phyloP scores from a whole-genome alignment of 106 monocot genomes.

The Amphibolis antarctica region DNA sequence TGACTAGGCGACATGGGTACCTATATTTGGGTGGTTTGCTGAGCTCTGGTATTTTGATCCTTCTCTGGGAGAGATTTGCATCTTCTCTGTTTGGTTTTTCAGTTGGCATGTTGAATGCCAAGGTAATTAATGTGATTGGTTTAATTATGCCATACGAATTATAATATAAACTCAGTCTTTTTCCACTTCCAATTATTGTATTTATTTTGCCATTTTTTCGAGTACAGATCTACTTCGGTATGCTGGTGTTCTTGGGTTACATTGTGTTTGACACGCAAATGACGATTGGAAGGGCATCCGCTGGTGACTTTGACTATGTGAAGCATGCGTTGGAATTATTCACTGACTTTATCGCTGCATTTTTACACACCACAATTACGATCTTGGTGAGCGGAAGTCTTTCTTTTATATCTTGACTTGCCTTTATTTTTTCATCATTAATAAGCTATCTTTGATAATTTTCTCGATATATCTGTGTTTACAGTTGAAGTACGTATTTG shows the following conservation, averaged over 20 bases:
- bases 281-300: conserved; percentile 70
- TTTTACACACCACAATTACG: conserved; percentile 57
- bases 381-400: conserved; percentile 34
- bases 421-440: not conserved
- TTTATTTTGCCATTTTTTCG: not conserved
- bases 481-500: conserved; percentile 24
- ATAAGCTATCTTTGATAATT: not conserved
- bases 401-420: too few relatives aligned
- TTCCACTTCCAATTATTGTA: not conserved
- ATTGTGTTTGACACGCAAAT: conserved; percentile 81
- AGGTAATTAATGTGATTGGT: conserved; percentile 59
- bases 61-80: conserved; percentile 66
- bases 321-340: conserved; percentile 68
- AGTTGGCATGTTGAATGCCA: conserved; percentile 42
- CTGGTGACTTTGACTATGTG: conserved; percentile 65
- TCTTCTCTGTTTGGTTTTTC: conserved; percentile 55
- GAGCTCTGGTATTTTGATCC: conserved; percentile 54
- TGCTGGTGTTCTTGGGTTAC: conserved; percentile 78
- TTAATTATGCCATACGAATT: too few relatives aligned
- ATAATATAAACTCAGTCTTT: not conserved
- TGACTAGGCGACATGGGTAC: conserved; percentile 66
- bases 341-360: conserved; percentile 61
- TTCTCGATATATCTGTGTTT: not conserved
- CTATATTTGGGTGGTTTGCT: conserved; percentile 72
- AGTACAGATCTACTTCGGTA: conserved; percentile 75